Conservation (phyloP, 2,329 filamentous ascomycete species). For the Hymenoscyphus scutula region DNA sequence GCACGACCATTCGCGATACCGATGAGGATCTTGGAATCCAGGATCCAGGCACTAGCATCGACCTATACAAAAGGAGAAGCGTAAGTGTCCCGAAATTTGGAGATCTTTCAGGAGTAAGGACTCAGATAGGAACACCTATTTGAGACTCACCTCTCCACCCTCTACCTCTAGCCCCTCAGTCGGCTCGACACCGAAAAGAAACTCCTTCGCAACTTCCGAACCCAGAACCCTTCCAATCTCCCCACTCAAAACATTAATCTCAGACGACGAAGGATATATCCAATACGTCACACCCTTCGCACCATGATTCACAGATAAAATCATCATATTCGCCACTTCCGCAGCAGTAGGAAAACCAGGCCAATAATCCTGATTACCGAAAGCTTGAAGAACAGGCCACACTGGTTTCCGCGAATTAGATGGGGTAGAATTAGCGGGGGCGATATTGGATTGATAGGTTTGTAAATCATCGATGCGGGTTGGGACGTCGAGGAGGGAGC, state of each 20-base stretch:
- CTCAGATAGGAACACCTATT: too few relatives aligned
- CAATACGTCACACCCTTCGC: conserved; percentile 48
- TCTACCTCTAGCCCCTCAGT: conserved; percentile 20
- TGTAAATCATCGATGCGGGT: conserved; percentile 41
- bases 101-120: too few relatives aligned
- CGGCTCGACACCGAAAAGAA: conserved; percentile 37
- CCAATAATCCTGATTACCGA: conserved; percentile 48
- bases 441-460: conserved; percentile 40
- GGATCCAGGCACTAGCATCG: conserved; percentile 44
- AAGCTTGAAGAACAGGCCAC: conserved; percentile 51
- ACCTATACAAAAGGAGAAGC: conserved; percentile 6
- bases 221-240: conserved; percentile 42
- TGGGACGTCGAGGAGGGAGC: conserved; percentile 33
- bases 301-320: conserved; percentile 47
- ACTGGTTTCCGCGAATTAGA: conserved; percentile 39
- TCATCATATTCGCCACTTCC: conserved; percentile 47
- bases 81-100: too few relatives aligned
- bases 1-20: conserved; percentile 39
- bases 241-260: conserved; percentile 34
- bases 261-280: conserved; percentile 43
- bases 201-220: conserved; percentile 33
- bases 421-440: too few relatives aligned
- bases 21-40: conserved; percentile 38
- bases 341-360: conserved; percentile 42
- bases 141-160: conserved; percentile 1